Conservation (phyloP, 1,284 basidiomycete genomes). For the Ceratobasidium papillatum region DNA sequence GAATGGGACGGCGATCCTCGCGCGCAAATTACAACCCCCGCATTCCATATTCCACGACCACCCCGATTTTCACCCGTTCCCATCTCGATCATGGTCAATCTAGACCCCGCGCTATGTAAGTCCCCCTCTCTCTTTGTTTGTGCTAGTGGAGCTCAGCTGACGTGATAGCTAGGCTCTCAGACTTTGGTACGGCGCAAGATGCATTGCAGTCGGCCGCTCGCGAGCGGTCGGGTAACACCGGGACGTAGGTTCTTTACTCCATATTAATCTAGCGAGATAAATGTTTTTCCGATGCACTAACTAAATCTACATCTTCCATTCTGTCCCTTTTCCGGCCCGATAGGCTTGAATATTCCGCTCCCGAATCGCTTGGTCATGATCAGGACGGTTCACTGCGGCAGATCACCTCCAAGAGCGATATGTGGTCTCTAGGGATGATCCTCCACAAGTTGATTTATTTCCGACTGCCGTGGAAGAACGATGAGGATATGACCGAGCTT, state of each 20-base stretch:
- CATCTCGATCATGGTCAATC: conserved; percentile 16
- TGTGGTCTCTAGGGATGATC: conserved; percentile 88
- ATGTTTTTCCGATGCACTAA: conserved; percentile 20
- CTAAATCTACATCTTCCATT: background rate
- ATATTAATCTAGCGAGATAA: conserved; percentile 22
- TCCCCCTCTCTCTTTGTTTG: background rate
- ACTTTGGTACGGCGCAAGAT: conserved; percentile 93
- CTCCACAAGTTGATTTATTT: conserved; percentile 92
- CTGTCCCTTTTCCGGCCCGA: background rate
- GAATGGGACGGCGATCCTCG: conserved; percentile 1
- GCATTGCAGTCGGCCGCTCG: conserved; percentile 75
- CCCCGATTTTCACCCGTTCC: conserved; percentile 13
- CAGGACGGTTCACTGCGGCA: conserved; percentile 68
- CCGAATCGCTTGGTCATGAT: conserved; percentile 72
- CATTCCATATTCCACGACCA: background rate
- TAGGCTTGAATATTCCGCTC: conserved; percentile 82
- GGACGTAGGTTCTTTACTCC: conserved; percentile 72
- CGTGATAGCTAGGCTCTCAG: conserved; percentile 81
- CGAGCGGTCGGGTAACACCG: conserved; percentile 86
- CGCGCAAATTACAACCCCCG: conserved; percentile 8
- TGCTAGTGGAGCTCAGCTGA: background rate
- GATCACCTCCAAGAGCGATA: conserved; percentile 87
- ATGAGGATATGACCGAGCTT: conserved; percentile 68
- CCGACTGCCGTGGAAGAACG: conserved; percentile 75
- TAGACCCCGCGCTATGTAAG: conserved; percentile 52